Evolutionary conservation across 2,329 filamentous ascomycete genomes (phyloP).

Genomic region (Ilyonectria destructans): DNA sequence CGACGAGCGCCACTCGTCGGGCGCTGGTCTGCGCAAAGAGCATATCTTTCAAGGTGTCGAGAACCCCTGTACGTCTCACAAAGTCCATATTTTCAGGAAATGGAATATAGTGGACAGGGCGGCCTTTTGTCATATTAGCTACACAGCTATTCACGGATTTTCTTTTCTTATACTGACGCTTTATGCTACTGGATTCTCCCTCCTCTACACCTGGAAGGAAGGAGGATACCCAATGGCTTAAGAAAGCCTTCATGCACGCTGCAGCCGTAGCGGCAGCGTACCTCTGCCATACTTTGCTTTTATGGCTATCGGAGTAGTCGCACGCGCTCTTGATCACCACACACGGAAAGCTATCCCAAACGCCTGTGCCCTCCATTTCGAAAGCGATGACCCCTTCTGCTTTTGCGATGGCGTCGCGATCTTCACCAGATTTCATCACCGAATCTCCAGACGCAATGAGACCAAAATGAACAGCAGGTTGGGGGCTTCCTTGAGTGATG

Average conservation of each 20-base stretch:
- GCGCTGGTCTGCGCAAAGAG: neutral
- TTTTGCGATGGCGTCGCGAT: slow-evolving; percentile 2
- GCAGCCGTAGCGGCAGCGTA: slow-evolving; percentile 26
- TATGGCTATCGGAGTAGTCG: slow-evolving; percentile 26
- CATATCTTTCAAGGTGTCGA: neutral
- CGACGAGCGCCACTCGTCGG: neutral
- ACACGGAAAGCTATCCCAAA: slow-evolving; percentile 16
- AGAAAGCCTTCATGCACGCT: too few species aligned
- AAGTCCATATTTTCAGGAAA: neutral
- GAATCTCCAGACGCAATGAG: slow-evolving; percentile 30
- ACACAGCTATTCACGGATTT: too few species aligned
- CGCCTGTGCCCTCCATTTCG: slow-evolving; percentile 27
- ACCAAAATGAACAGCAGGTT: slow-evolving; percentile 54
- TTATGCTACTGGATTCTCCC: neutral
- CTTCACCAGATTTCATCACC: slow-evolving; percentile 56
- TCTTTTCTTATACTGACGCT: neutral
- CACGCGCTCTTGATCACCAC: slow-evolving; percentile 20
- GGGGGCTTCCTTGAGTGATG: slow-evolving; percentile 1
- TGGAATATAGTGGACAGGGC: neutral
- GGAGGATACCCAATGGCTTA: too few species aligned
- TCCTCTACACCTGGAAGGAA: too few species aligned
- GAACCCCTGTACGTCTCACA: neutral
- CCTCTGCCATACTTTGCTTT: slow-evolving; percentile 26
- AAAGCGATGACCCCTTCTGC: neutral
- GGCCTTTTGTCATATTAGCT: neutral